Percentiles rank a stretch among this genome's conserved stretches.
phyloP scores from a whole-genome alignment of 805 yeast species.

The Wickerhamomyces ciferrii region DNA sequence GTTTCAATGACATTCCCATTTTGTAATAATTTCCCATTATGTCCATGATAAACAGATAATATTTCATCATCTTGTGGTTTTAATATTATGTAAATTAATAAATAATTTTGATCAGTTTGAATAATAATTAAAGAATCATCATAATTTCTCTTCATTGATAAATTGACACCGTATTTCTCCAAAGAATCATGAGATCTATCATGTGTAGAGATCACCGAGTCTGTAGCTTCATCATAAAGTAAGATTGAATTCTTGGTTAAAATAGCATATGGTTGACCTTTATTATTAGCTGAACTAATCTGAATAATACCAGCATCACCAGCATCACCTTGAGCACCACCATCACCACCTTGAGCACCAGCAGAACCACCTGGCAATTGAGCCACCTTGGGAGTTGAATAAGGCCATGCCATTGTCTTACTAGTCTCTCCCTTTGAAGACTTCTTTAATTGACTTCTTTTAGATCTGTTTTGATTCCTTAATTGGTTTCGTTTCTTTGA shows the following conservation, averaged over 20 bases:
- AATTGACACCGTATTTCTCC: slow-evolving; percentile 32
- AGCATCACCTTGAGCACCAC: too few species aligned
- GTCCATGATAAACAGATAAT: slow-evolving; percentile 12
- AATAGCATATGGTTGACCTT: slow-evolving; percentile 16
- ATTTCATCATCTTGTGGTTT: slow-evolving; percentile 13
- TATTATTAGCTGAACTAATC: background rate
- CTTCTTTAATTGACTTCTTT: too few species aligned
- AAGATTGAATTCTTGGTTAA: slow-evolving; percentile 27
- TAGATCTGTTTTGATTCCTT: too few species aligned
- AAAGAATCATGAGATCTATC: slow-evolving; percentile 28
- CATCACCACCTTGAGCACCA: too few species aligned
- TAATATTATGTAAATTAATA: slow-evolving; percentile 30
- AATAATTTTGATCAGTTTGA: slow-evolving; percentile 28
- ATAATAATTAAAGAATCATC: slow-evolving; percentile 25
- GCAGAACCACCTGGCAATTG: too few species aligned
- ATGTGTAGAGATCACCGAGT: slow-evolving; percentile 29
- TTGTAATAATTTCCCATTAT: slow-evolving; percentile 15
- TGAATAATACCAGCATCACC: too few species aligned
- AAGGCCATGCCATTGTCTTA: slow-evolving; percentile 15
- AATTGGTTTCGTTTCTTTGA: too few species aligned
- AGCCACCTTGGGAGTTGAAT: slow-evolving; percentile 5
- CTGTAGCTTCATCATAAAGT: slow-evolving; percentile 27
- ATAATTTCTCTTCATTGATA: slow-evolving; percentile 19
- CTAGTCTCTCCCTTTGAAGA: too few species aligned
- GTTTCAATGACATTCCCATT: slow-evolving; percentile 18